Conservation (phyloP, 345 rosid genomes). For the Syzygium oleosum region DNA sequence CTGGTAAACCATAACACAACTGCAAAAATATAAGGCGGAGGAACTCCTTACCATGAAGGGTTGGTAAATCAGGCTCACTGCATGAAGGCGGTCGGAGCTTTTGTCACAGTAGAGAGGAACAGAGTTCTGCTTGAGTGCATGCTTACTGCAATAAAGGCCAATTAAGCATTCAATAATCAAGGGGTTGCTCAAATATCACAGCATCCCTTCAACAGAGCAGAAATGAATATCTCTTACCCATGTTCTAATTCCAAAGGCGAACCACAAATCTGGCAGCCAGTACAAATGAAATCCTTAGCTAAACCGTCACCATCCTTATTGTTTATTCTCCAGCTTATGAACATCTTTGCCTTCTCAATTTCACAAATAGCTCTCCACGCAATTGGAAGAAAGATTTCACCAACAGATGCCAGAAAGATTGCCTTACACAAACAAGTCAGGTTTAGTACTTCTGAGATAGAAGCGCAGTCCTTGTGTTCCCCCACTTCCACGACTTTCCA, state of each 20-base stretch:
- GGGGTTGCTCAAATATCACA: background rate
- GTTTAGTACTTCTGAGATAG: slow-evolving; percentile 27
- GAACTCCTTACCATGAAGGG: slow-evolving; percentile 36
- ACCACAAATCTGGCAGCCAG: slow-evolving; percentile 45
- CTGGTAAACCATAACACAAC: background rate
- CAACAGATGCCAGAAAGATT: slow-evolving; percentile 27
- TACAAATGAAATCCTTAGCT: slow-evolving; percentile 41
- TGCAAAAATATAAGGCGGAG: background rate
- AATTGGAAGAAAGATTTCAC: slow-evolving; percentile 46
- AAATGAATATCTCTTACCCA: slow-evolving; percentile 10
- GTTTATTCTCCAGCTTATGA: slow-evolving; percentile 35
- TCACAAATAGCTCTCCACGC: slow-evolving; percentile 23
- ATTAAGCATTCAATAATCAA: background rate
- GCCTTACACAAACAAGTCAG: slow-evolving; percentile 17
- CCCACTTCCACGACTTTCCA: slow-evolving; percentile 39
- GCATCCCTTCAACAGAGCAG: background rate
- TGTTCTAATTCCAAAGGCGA: slow-evolving; percentile 25
- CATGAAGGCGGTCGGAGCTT: slow-evolving; percentile 41
- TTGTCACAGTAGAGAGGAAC: slow-evolving; percentile 27
- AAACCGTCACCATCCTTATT: slow-evolving; percentile 3
- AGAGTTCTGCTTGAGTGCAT: slow-evolving; percentile 6
- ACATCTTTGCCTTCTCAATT: slow-evolving; percentile 37
- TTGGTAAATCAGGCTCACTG: slow-evolving; percentile 34
- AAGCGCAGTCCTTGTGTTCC: slow-evolving; percentile 16
- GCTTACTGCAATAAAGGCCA: slow-evolving; percentile 13